These are phyloP conservation scores for Tolypocladium sp. DNA, from an alignment of 2,329 filamentous ascomycete genomes.

Conservation along the genomic window DNA sequence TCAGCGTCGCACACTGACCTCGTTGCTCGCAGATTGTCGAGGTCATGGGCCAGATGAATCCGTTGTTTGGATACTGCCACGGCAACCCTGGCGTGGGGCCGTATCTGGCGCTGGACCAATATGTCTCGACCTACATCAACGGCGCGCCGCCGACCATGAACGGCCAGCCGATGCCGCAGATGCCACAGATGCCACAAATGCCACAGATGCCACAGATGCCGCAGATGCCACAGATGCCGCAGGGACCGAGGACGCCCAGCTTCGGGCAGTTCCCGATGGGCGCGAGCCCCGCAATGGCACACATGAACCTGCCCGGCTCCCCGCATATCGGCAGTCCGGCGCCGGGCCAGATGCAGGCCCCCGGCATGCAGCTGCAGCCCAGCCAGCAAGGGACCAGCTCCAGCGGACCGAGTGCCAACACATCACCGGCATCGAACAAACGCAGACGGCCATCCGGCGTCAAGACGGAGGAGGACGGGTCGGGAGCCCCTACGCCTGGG, in stretches of 20 bases:
- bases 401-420: slow-evolving; percentile 58
- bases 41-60: slow-evolving; percentile 58
- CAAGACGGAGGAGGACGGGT: slow-evolving; percentile 46
- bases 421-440: slow-evolving; percentile 53
- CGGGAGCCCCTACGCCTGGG: slow-evolving; percentile 39
- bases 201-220: slow-evolving; percentile 19
- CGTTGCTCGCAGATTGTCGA: slow-evolving; percentile 43
- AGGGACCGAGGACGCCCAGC: slow-evolving; percentile 42
- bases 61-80: slow-evolving; percentile 50
- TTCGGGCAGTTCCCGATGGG: slow-evolving; percentile 51
- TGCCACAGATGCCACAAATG: neutral
- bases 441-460: slow-evolving; percentile 47
- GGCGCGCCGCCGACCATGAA: slow-evolving; percentile 30
- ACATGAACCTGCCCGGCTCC: slow-evolving; percentile 53
- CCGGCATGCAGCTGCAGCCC: slow-evolving; percentile 57
- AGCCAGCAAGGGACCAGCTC: slow-evolving; percentile 61
- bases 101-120: slow-evolving; percentile 51
- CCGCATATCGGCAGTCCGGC: slow-evolving; percentile 53
- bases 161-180: slow-evolving; percentile 36
- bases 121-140: slow-evolving; percentile 40
- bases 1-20: neutral
- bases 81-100: slow-evolving; percentile 44
- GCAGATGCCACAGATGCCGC: slow-evolving; percentile 21
- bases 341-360: slow-evolving; percentile 53
- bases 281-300: slow-evolving; percentile 49